Evolutionary conservation across 768 basidiomycete genomes (phyloP), one percentile per base, ranked within the genome.

Genomic region (Lactifluus piperatus): DNA sequence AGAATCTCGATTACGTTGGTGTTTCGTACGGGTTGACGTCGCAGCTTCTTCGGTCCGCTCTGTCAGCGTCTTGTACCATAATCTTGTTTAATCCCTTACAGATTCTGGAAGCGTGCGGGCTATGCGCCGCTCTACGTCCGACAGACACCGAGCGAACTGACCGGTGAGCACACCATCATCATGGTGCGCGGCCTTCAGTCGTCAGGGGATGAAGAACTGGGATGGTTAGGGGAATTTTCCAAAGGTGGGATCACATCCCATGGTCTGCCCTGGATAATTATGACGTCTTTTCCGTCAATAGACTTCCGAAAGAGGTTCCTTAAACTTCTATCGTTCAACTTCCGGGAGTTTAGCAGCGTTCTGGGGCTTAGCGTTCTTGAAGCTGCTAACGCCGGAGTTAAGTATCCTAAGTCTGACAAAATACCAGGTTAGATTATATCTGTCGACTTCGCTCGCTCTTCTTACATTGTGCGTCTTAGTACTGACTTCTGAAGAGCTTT

Each of bases 91-190:
- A 32, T 49, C 46, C 39, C 22, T 16, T 34, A 13, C 37, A 79
- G 91, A 60, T 99, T 98, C 76, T 98, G 97, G 97, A 98, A 98
- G 72, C 82, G 92, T 22, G 85, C 86, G 1, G 89, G 91, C 13
- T 99, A 88, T 69, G 81, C 91, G 0, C 97, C 97, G 0, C 76
- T 98, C 14, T 98, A 98, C 68, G 72, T 98, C 30, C 84, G 95
- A 30, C 97, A 98, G 72, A 95, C 93, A 5, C 78, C 85, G 58
- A 97, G 92, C 69, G 94, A 97, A 66, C 78, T 98, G 51, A 99
- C 97, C 0, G 97, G 97, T 39, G 97, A 99, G 72, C 88, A 97
- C 68, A 90, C 91, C 0, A 94, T 93, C 68, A 86, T 97, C 36
- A 98, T 99, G 97, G 81, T 95, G 0, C 81, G 91, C 32, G 86